These are phyloP conservation scores for Sungouiella blattae DNA, from an alignment of 805 yeast genomes.

Conservation along the genomic window DNA sequence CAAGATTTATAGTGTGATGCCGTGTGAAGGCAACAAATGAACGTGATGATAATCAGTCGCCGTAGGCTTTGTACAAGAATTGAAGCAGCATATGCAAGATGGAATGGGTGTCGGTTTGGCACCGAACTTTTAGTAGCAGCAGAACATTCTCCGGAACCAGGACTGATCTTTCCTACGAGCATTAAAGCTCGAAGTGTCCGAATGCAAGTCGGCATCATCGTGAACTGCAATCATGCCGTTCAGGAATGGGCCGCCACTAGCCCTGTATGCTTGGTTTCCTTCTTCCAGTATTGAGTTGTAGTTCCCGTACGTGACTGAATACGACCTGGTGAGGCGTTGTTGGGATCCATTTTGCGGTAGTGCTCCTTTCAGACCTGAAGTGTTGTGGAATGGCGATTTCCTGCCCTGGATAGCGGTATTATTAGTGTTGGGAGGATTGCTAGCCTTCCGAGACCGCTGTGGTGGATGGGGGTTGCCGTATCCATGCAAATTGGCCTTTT, in stretches of 20 bases:
- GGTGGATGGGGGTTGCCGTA: conserved; percentile 93
- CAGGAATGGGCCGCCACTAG: conserved; percentile 14
- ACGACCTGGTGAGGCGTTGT: conserved; percentile 14
- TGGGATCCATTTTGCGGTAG: no score
- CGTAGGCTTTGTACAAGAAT: no score
- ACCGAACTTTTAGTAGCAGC: conserved; percentile 17
- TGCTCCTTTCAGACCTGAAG: conserved; percentile 9
- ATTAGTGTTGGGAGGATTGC: conserved; percentile 11
- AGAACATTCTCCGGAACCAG: conserved; percentile 13
- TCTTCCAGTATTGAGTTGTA: conserved; percentile 13
- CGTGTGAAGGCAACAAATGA: no score
- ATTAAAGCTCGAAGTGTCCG: conserved; percentile 34
- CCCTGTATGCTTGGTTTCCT: background rate
- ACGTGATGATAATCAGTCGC: no score
- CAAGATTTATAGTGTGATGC: background rate
- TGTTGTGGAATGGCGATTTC: conserved; percentile 10
- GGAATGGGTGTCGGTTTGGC: no score
- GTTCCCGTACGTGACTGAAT: conserved; percentile 14
- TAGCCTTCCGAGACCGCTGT: conserved; percentile 19
- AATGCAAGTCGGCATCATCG: conserved; percentile 37
- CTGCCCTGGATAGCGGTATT: conserved; percentile 3
- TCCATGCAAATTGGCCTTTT: conserved; percentile 92
- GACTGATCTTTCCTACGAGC: conserved; percentile 13
- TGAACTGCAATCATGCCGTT: conserved; percentile 34
- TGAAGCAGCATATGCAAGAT: no score